Conservation (phyloP, 495 filamentous ascomycete genomes). For the Xylaria bambusicola region DNA sequence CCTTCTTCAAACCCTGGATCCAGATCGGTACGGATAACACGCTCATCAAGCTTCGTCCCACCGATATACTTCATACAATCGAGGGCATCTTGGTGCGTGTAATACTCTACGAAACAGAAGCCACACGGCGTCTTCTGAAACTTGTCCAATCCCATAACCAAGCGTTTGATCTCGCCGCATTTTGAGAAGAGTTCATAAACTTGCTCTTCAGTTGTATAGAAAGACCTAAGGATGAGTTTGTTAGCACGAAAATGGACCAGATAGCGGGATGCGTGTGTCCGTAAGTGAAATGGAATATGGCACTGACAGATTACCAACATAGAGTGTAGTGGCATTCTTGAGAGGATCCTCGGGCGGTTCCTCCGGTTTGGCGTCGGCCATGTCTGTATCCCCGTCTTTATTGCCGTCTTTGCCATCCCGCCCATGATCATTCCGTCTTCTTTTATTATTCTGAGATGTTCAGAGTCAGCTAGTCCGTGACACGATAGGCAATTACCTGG, state of each 20-base stretch:
- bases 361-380: conserved; percentile 48
- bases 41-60: conserved; percentile 97
- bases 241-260: no score
- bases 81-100: conserved; percentile 91
- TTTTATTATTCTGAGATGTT: conserved; percentile 61
- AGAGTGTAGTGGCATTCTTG: conserved; percentile 87
- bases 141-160: conserved; percentile 97
- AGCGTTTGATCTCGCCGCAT: conserved; percentile 94
- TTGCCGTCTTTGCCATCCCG: conserved; percentile 49
- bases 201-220: conserved; percentile 99
- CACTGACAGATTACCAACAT: conserved; percentile 92
- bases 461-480: background rate
- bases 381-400: conserved; percentile 53
- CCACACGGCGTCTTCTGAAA: conserved; percentile 97
- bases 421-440: conserved; percentile 61
- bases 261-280: no score
- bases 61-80: conserved; percentile 99
- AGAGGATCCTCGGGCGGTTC: conserved; percentile 70
- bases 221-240: conserved; percentile 65
- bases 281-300: no score
- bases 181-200: conserved; percentile 97
- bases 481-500: background rate
- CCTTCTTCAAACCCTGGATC: conserved; percentile 96
- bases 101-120: conserved; percentile 99
- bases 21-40: conserved; percentile 93